These are phyloP conservation scores for Chloranthus sessilifolius DNA, from an alignment of 164 flowering plant genomes.

Conservation along the genomic window DNA sequence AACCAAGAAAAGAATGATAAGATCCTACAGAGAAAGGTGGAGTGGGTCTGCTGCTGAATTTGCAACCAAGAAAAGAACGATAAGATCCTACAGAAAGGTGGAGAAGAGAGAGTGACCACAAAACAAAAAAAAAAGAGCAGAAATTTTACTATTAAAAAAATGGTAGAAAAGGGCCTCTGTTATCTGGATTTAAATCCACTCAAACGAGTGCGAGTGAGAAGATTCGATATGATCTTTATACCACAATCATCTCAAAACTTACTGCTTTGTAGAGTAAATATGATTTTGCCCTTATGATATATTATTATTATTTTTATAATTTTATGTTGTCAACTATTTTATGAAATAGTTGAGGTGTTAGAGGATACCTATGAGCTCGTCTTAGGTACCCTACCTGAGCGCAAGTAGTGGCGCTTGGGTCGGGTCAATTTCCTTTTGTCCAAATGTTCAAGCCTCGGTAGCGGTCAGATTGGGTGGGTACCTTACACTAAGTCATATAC, in stretches of 20 bases:
- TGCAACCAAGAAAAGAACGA: slow-evolving; percentile 47
- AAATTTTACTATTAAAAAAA: no score
- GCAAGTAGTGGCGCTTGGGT: no score
- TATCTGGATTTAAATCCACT: slow-evolving; percentile 15
- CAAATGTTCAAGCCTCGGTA: no score
- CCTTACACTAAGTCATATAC: no score
- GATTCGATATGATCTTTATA: slow-evolving; percentile 14
- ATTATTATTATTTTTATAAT: background rate
- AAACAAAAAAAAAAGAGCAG: slow-evolving; percentile 6
- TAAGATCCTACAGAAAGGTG: slow-evolving; percentile 31
- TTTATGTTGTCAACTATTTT: background rate
- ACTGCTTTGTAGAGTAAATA: background rate
- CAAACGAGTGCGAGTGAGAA: slow-evolving; percentile 12
- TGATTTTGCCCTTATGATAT: background rate
- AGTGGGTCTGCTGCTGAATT: slow-evolving; percentile 39
- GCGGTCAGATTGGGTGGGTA: no score
- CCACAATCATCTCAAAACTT: slow-evolving; percentile 6
- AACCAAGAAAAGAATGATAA: slow-evolving; percentile 51
- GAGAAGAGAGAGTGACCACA: slow-evolving; percentile 1
- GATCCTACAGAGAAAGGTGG: slow-evolving; percentile 33
- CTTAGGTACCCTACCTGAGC: no score
- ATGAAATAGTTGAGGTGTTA: background rate
- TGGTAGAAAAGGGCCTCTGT: background rate
- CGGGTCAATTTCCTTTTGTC: no score
- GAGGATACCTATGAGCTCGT: no score